Conservation (phyloP, 2,329 filamentous ascomycete species). For the Verticillium longisporum region DNA sequence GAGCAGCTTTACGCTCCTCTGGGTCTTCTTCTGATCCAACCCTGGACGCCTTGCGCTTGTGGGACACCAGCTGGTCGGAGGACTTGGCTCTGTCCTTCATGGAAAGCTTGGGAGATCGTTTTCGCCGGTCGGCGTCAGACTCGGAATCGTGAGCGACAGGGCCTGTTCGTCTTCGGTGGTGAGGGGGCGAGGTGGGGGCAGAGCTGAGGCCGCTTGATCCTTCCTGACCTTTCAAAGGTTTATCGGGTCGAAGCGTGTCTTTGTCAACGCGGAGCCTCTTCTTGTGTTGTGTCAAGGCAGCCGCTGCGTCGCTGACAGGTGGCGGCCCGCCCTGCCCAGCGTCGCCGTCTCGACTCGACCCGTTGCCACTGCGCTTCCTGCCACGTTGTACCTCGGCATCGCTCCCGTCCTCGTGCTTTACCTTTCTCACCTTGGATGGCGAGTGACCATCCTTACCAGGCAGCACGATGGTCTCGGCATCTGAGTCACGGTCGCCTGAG, state of each 20-base stretch:
- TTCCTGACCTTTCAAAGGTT: constrained; percentile 37
- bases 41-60: constrained; percentile 48
- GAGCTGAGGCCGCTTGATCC: constrained; percentile 52
- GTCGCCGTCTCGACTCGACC: constrained; percentile 26
- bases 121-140: constrained; percentile 42
- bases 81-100: constrained; percentile 41
- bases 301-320: constrained; percentile 8
- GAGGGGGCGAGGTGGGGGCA: constrained; percentile 48
- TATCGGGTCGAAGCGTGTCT: constrained; percentile 21
- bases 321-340: constrained; percentile 23
- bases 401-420: constrained; percentile 58
- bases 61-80: constrained; percentile 34
- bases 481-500: constrained; percentile 54
- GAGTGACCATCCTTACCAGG: constrained; percentile 59
- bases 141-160: constrained; percentile 40
- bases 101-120: constrained; percentile 33
- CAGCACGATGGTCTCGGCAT: constrained; percentile 66
- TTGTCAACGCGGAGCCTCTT: constrained; percentile 44
- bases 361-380: constrained; percentile 23
- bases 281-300: constrained; percentile 22
- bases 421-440: constrained; percentile 55
- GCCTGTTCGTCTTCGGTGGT: constrained; percentile 28
- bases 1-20: constrained; percentile 46
- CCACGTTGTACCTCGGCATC: constrained; percentile 39
- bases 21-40: constrained; percentile 52